phyloP scores from a whole-genome alignment of 176 grass and related monocot genomes.

The Thinopyrum elongatum region DNA sequence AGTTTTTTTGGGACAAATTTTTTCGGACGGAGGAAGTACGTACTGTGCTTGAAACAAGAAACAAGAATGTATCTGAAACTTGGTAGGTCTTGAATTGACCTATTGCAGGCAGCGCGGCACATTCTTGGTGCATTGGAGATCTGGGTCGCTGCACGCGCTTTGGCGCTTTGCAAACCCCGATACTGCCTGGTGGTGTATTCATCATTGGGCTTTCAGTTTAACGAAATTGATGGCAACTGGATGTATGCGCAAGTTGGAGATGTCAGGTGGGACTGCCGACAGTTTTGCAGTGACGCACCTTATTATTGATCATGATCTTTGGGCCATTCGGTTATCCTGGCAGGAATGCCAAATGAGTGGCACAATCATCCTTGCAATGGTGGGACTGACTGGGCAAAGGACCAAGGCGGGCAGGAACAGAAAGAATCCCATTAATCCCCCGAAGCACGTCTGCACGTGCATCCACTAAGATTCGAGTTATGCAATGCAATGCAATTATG shows the following conservation, averaged over 20 bases:
- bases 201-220: background rate
- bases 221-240: conserved; percentile 1
- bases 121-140: background rate
- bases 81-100: background rate
- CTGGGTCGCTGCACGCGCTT: background rate
- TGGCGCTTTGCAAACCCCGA: background rate
- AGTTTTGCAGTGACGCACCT: background rate
- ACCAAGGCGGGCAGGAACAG: background rate
- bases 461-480: background rate
- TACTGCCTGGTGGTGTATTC: background rate
- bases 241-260: conserved; percentile 20
- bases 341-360: background rate
- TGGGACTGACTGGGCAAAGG: background rate
- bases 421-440: background rate
- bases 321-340: background rate
- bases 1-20: no score
- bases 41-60: no score
- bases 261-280: background rate
- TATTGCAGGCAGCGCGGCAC: background rate
- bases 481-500: conserved; percentile 1
- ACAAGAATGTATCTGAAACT: background rate
- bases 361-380: background rate
- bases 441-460: background rate
- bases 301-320: background rate
- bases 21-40: no score